Evolutionary conservation across 371 early-diverging fungal species (phyloP).

Genomic region (Mortierella polycephala): DNA sequence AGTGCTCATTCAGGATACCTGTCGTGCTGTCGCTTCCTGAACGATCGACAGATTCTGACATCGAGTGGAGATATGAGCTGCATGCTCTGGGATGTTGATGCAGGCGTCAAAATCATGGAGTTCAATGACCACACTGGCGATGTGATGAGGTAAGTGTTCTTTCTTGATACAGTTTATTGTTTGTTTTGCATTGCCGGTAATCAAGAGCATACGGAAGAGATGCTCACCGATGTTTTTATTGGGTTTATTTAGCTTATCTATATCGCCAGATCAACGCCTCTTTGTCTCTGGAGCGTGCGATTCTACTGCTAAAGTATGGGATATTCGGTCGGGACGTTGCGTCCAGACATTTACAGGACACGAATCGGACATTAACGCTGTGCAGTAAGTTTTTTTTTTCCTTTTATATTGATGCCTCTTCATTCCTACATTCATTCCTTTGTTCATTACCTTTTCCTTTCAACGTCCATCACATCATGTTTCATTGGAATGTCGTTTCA

Average conservation of each 20-base stretch:
- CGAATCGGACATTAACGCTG: slow-evolving; percentile 97
- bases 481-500: too few species aligned
- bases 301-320: slow-evolving; percentile 98
- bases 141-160: slow-evolving; percentile 87
- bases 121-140: slow-evolving; percentile 98
- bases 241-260: slow-evolving; percentile 69
- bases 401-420: too few species aligned
- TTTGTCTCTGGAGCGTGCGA: slow-evolving; percentile 98
- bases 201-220: too few species aligned
- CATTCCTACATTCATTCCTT: too few species aligned
- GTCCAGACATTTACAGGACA: slow-evolving; percentile 98
- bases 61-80: slow-evolving; percentile 98
- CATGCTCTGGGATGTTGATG: slow-evolving; percentile 99
- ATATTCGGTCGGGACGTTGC: slow-evolving; percentile 92
- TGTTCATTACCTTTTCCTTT: too few species aligned
- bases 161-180: too few species aligned
- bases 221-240: too few species aligned
- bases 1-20: slow-evolving; percentile 96
- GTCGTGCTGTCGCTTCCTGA: slow-evolving; percentile 95
- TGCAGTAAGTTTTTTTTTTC: slow-evolving; percentile 92
- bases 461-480: too few species aligned
- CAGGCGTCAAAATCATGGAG: slow-evolving; percentile 92
- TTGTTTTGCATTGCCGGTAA: too few species aligned
- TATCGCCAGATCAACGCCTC: slow-evolving; percentile 91
- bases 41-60: slow-evolving; percentile 94